Evolutionary conservation across 202 grass and related monocot species (phyloP), one percentile per base, ranked within the genome.

Genomic region (Saccharum hybrid): DNA sequence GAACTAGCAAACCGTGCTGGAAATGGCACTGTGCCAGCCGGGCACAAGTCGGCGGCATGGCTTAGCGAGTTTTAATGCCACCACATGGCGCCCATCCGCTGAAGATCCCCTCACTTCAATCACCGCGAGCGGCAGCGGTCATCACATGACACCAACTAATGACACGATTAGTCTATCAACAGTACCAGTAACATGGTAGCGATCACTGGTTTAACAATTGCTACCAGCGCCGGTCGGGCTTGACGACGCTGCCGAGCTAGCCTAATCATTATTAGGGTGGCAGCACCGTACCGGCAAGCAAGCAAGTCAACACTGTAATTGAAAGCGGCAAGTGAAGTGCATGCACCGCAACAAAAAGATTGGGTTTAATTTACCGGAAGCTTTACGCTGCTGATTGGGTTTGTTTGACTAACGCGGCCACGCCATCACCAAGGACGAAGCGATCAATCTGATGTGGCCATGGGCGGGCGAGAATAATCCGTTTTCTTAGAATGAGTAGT

Each of bases 131-230:
- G 13, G 66, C 74, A 15, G 49, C 34, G 14, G 14, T 70, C 84
- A 4, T 34, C 33, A 90, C 84, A 86, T 80, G 88, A 83, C 38
- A 80, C 75, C 28, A 84, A 1, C 74, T 72, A 67, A 80, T 75
- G 49, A 9, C 18, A 62, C 10, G 16, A 83, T 79, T 80, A 80
- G 79, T 86, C 64, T 80, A 70, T 66, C 19, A 78, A 42, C 70
- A 19, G 70, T 31, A 10, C 23, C 78, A 2, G 31, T 33, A 33
- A 33, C 31, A 33, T 33, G 31, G 2, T 31, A 31, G 30, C 5
- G 7, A 7, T 26, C 51, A 23, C 76, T 18, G 0, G 41, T 85
- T 82, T 66, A 85, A 85, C 76, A 57, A 85, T 18, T 18, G n/a
- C 16, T 41, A 15, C n/a, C 18, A 18, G 0, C 10, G 10, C 36